Evolutionary conservation across 2,329 filamentous ascomycete genomes (phyloP), one percentile per base, ranked within the genome.

Genomic region (Penicillium palitans): DNA sequence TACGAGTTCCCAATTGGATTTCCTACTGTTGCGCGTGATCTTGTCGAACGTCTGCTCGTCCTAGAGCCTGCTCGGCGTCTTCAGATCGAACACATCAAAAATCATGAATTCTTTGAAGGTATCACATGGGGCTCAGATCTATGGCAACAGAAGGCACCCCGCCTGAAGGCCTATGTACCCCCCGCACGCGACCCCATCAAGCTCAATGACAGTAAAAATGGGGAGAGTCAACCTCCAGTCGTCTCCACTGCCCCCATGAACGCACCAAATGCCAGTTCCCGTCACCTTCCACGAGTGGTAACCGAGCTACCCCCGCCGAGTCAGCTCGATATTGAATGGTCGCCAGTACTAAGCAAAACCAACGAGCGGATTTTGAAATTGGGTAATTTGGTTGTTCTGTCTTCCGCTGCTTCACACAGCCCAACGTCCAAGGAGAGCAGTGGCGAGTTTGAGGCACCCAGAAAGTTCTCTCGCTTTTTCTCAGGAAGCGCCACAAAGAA

Each of bases 291-390:
- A 2, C 83, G 92, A 61, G 87, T 97, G 60, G 96, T 99, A 60
- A 98, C 95, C 1, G 95, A 99, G 74, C 82, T 99, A 10, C 92
- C 95, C 17, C 93, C 95, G n/a, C 95, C 95, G 0, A 96, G 90
- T 51, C 95, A 98, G 74, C 81, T 99, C 27, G 95, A 99, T 71
- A 96, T 99, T 57, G 95, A 99, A 76, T 99, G 95, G 95, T 97
- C 93, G 0, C 95, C 95, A 0, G 93, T 99, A 5, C 80, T 99
- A 55, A 97, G 90, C 10, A 87, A 88, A 69, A 88, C 87, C 59
- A 97, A 98, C 70, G 95, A 99, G 76, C 86, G 95, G 37, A 99
- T 99, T 66, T 76, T 99, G 62, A 97, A 96, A 74, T 81, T 99
- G 24, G 95, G 95, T 2, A 96, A 99, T 69, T 79, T 97, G 62